Evolutionary conservation across 2,329 filamentous ascomycete species (phyloP).

Genomic region (Corinectria fuckeliana): DNA sequence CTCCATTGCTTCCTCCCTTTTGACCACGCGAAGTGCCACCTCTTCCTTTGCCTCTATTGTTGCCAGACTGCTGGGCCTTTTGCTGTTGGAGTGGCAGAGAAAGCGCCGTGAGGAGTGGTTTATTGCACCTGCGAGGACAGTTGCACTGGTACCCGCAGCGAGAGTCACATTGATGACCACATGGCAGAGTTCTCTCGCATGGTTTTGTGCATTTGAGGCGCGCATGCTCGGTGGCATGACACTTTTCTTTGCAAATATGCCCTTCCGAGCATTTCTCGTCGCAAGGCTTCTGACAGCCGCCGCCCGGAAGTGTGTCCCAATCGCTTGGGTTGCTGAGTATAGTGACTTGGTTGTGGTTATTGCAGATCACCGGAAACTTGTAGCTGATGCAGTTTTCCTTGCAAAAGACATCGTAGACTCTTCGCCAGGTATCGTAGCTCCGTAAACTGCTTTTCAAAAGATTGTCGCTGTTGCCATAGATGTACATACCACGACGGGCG

Average conservation of each 20-base stretch:
- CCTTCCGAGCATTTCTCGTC: conserved; percentile 27
- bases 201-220: conserved; percentile 40
- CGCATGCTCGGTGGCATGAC: conserved; percentile 24
- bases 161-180: conserved; percentile 28
- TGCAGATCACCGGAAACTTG: conserved; percentile 68
- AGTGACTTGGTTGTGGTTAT: conserved; percentile 60
- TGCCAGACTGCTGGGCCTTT: neutral
- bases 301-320: conserved; percentile 49
- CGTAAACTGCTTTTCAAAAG: conserved; percentile 53
- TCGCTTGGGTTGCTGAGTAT: conserved; percentile 59
- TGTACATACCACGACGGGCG: conserved; percentile 79
- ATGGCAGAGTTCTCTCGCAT: conserved; percentile 25
- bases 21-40: too few relatives aligned
- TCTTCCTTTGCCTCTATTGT: too few relatives aligned
- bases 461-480: conserved; percentile 77
- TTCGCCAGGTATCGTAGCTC: conserved; percentile 50
- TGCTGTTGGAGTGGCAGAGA: neutral
- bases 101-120: neutral
- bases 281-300: conserved; percentile 27
- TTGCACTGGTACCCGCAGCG: conserved; percentile 25
- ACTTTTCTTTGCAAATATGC: conserved; percentile 28
- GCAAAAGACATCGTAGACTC: conserved; percentile 49
- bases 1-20: too few relatives aligned
- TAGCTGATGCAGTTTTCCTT: conserved; percentile 40
- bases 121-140: conserved; percentile 22